Evolutionary conservation across 805 yeast genomes (phyloP), one percentile per base, ranked within the genome.

Genomic region (Barnettozyma californica): DNA sequence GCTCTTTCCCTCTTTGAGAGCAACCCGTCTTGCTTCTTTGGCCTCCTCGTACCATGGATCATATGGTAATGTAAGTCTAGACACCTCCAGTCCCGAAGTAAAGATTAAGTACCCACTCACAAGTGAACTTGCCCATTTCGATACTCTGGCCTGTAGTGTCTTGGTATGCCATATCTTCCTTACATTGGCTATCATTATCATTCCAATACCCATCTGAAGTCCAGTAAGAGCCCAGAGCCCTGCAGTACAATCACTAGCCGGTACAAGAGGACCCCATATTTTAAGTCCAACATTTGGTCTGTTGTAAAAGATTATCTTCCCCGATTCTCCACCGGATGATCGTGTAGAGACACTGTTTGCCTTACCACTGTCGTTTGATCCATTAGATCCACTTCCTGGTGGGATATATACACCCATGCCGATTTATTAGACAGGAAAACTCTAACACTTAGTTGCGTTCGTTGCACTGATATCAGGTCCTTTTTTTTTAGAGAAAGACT

Each of bases 1-100:
- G 31, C 66, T 67, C 47, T 70, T 69, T 6, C 85, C 84, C 31
- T 68, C 64, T 1, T 64, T 61, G 18, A 64, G 36, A 0, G 76
- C 76, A 49, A 72, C 61, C 18, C 65, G 66, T 35, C 88, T 74
- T 31, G 80, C 83, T 16, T 60, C 57, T 41, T 64, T 70, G 3
- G 89, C 87, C 58, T 84, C 89, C 29, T 80, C 87, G 23, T 65
- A 71, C 91, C 91, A 84, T 9, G 91, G 91, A 59, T 84, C 91
- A 51, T 69, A 70, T 38, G 71, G 71, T 13, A 71, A 45, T 43
- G 71, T 57, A 36, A 82, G 55, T 46, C 91, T 68, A 14, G 78
- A 68, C 7, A 73, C 54, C 57, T 84, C 92, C 33, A 83, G 59
- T 3, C 81, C 76, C 2, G 85, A 70, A 46, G 76, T 75, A 52